Conservation (phyloP, 805 yeast species). For the Candida peoriensis region DNA sequence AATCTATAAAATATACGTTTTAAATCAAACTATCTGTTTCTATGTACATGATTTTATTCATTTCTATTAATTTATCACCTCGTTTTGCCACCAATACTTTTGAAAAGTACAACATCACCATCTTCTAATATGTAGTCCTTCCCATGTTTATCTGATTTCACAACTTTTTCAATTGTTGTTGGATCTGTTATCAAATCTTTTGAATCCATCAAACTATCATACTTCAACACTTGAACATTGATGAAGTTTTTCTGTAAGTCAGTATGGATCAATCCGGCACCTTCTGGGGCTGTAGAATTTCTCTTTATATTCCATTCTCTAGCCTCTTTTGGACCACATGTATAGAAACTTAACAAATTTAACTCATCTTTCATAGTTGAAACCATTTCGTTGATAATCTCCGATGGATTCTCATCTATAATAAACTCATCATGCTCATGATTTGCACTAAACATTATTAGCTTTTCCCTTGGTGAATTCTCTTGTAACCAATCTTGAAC, state of each 20-base stretch:
- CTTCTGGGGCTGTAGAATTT: constrained; percentile 78
- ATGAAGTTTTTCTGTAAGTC: constrained; percentile 80
- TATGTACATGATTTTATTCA: constrained; percentile 2
- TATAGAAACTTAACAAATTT: constrained; percentile 74
- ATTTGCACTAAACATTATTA: constrained; percentile 64
- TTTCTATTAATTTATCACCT: constrained; percentile 15
- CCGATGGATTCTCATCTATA: constrained; percentile 32
- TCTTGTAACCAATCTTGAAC: constrained; percentile 63
- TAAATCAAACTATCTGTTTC: not conserved
- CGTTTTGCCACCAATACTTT: constrained; percentile 62
- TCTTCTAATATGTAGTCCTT: constrained; percentile 77
- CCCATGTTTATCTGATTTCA: constrained; percentile 48
- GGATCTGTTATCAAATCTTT: constrained; percentile 13
- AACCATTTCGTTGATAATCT: constrained; percentile 62
- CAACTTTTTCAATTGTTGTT: constrained; percentile 27
- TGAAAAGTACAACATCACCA: constrained; percentile 75
- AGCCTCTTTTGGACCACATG: constrained; percentile 82
- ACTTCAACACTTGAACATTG: constrained; percentile 69
- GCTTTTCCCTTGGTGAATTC: constrained; percentile 61
- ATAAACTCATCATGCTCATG: constrained; percentile 35
- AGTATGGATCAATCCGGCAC: constrained; percentile 87
- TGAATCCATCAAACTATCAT: constrained; percentile 43
- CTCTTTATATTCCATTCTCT: constrained; percentile 84
- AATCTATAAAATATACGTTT: not conserved
- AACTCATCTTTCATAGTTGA: constrained; percentile 61